Evolutionary conservation across 1,284 basidiomycete species (phyloP).

Genomic region (Malassezia nana): DNA sequence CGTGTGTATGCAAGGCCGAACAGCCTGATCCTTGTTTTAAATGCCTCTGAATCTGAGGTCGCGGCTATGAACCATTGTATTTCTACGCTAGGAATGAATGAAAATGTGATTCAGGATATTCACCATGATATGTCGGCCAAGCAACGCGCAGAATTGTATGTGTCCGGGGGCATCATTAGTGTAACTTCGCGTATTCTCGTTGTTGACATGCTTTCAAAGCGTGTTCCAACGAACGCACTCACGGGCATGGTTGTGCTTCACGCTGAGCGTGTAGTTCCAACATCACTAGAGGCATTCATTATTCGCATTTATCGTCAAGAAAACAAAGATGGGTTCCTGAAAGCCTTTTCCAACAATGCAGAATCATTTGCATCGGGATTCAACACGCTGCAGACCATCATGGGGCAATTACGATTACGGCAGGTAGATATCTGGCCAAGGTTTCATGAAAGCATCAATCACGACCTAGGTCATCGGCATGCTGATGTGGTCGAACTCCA

Average conservation of each 20-base stretch:
- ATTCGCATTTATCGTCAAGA: constrained; percentile 31
- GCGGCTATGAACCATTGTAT: constrained; percentile 82
- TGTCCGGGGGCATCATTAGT: constrained; percentile 60
- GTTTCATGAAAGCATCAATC: constrained; percentile 57
- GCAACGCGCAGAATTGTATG: constrained; percentile 51
- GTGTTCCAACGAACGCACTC: constrained; percentile 72
- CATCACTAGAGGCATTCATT: constrained; percentile 42
- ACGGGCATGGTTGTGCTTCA: constrained; percentile 89
- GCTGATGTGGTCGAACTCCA: constrained; percentile 89
- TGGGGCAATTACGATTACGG: constrained; percentile 81
- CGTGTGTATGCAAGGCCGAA: constrained; percentile 80
- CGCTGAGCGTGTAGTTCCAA: constrained; percentile 70
- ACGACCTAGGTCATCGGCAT: constrained; percentile 49
- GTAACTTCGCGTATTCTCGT: constrained; percentile 88
- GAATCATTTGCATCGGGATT: constrained; percentile 85
- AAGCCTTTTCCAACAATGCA: constrained; percentile 92
- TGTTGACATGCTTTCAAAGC: constrained; percentile 80
- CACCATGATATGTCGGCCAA: constrained; percentile 72
- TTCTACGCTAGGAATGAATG: constrained; percentile 77
- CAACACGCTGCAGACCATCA: constrained; percentile 78
- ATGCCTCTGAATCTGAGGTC: constrained; percentile 77
- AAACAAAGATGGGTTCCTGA: constrained; percentile 65
- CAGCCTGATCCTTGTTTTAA: constrained; percentile 69
- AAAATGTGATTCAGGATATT: constrained; percentile 72
- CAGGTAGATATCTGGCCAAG: constrained; percentile 82